A percentile compares a stretch with the other conserved stretches of the same genome.
These are phyloP conservation scores for Xerocomus brunneocitrinus DNA, from an alignment of 768 basidiomycete genomes.

Conservation along the genomic window DNA sequence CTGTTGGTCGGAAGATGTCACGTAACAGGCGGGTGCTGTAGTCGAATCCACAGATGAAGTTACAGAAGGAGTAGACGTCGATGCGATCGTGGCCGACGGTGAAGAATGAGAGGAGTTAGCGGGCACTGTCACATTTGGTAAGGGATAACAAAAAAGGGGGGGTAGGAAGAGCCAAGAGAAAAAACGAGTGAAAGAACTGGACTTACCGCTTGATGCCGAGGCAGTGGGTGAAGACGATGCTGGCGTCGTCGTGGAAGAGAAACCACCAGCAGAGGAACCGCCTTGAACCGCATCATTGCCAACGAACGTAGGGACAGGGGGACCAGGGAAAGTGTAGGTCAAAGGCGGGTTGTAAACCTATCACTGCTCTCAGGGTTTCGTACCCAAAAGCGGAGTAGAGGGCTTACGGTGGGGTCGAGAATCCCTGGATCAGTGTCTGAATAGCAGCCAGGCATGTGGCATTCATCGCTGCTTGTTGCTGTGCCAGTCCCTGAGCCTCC, in stretches of 20 bases:
- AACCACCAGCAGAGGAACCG: slow-evolving; percentile 12
- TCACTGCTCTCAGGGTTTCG: neutral
- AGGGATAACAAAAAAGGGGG: slow-evolving; percentile 12
- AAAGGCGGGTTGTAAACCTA: slow-evolving; percentile 31
- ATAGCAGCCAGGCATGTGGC: slow-evolving; percentile 68
- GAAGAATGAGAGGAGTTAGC: slow-evolving; percentile 20
- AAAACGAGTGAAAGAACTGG: neutral
- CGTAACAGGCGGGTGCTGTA: slow-evolving; percentile 14
- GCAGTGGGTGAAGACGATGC: slow-evolving; percentile 12
- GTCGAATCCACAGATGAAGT: slow-evolving; percentile 4
- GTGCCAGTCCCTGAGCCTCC: slow-evolving; percentile 24
- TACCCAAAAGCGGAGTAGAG: neutral
- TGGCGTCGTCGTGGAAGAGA: slow-evolving; percentile 13
- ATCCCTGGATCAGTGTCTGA: slow-evolving; percentile 66
- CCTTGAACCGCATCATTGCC: slow-evolving; percentile 9
- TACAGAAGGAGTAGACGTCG: slow-evolving; percentile 7
- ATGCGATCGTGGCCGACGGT: neutral
- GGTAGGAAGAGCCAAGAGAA: neutral
- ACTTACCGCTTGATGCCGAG: slow-evolving; percentile 19
- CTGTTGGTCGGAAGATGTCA: slow-evolving; percentile 10
- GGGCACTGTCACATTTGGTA: slow-evolving; percentile 19
- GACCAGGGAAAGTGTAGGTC: slow-evolving; percentile 53
- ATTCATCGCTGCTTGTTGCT: slow-evolving; percentile 34
- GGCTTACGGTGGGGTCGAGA: slow-evolving; percentile 42
- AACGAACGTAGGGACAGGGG: slow-evolving; percentile 42